These are phyloP conservation scores for Linum tenue DNA, from an alignment of 345 rosid species.

Conservation along the genomic window DNA sequence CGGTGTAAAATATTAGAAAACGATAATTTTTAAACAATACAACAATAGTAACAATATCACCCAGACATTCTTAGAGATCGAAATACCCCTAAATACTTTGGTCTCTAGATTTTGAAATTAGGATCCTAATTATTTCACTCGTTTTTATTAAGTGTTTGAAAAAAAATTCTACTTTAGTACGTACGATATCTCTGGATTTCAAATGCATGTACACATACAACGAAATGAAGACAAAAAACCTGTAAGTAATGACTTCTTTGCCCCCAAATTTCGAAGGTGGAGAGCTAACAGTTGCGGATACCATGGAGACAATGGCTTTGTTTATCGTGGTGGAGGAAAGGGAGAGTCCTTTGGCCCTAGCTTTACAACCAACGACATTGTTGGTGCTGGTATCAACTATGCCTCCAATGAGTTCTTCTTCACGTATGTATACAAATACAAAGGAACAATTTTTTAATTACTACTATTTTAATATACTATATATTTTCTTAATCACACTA, in stretches of 20 bases:
- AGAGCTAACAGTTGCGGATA: conserved; percentile 88
- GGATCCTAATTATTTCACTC: too few relatives aligned
- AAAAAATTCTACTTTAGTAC: too few relatives aligned
- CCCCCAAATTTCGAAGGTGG: conserved; percentile 40
- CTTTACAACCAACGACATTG: conserved; percentile 58
- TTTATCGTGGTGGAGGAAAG: conserved; percentile 59
- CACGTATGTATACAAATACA: conserved; percentile 44
- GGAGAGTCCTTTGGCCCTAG: conserved; percentile 84
- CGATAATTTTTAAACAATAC: too few relatives aligned
- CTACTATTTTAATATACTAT: background rate
- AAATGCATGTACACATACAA: too few relatives aligned
- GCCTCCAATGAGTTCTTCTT: conserved; percentile 78
- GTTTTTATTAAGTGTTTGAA: background rate
- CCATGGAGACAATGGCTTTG: conserved; percentile 85
- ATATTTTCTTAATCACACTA: background rate
- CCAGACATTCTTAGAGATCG: too few relatives aligned
- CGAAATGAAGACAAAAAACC: too few relatives aligned
- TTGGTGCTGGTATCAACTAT: conserved; percentile 91
- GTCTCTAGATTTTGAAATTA: too few relatives aligned
- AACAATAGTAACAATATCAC: too few relatives aligned
- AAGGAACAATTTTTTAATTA: conserved; percentile 23
- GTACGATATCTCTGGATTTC: too few relatives aligned
- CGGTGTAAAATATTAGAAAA: too few relatives aligned
- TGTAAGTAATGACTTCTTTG: background rate
- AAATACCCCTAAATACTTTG: too few relatives aligned